A percentile compares a stretch with the other conserved stretches of the same genome.
Conservation (phyloP, 169 alveolate species). For the Plasmodium blacklocki region DNA sequence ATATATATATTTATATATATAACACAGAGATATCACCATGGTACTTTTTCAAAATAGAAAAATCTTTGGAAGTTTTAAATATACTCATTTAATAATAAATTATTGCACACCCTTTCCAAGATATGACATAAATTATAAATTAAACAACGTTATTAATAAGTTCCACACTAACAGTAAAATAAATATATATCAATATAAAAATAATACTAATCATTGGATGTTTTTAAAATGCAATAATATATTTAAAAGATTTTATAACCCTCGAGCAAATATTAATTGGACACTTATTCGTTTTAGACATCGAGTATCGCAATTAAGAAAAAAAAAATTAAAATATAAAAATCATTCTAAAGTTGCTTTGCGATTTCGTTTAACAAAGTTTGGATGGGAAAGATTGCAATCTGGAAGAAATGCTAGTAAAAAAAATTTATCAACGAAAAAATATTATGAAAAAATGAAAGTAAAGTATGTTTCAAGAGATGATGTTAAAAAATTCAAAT, state of each 20-base stretch:
- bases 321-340: conserved; percentile 82
- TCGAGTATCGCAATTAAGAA: conserved; percentile 78
- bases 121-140: not conserved
- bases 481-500: conserved; percentile 81
- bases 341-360: conserved; percentile 84
- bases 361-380: conserved; percentile 84
- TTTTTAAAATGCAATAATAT: not conserved
- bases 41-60: not conserved
- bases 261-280: conserved; percentile 78
- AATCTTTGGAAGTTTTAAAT: not conserved
- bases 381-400: conserved; percentile 87
- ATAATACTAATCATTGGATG: not conserved
- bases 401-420: conserved; percentile 82
- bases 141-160: not conserved
- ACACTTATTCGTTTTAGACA: conserved; percentile 79
- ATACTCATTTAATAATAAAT: not conserved
- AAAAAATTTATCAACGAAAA: conserved; percentile 75
- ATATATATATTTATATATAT: too few relatives aligned
- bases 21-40: too few relatives aligned
- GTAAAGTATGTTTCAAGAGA: conserved; percentile 82
- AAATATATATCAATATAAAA: not conserved
- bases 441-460: conserved; percentile 82
- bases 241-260: conserved; percentile 43
- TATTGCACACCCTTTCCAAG: conserved; percentile 8
- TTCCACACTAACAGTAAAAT: conserved; percentile 11